phyloP scores from a whole-genome alignment of 1,139 yeast species.

The Yamadazyma triangularis region DNA sequence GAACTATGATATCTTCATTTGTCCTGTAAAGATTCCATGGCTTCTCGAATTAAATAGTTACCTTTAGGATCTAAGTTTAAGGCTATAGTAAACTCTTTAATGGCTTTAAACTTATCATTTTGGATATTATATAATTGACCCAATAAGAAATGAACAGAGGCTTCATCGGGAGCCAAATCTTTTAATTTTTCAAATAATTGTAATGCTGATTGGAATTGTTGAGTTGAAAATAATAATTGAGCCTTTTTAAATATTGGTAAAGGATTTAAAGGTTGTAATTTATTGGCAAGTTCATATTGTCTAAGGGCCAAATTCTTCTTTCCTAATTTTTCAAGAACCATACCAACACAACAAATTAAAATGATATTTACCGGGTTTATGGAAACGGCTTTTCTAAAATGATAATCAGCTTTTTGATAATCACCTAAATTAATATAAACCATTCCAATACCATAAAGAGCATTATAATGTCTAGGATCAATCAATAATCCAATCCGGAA shows the following conservation, averaged over 20 bases:
- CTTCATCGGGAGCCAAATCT: constrained; percentile 87
- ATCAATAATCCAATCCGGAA: constrained; percentile 75
- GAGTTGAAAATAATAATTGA: constrained; percentile 69
- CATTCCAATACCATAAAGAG: constrained; percentile 95
- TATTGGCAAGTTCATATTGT: constrained; percentile 80
- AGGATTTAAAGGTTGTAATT: constrained; percentile 81
- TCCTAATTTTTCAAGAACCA: constrained; percentile 79
- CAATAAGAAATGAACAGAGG: constrained; percentile 82
- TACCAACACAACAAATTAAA: constrained; percentile 88
- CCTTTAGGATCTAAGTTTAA: constrained; percentile 93
- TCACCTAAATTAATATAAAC: constrained; percentile 86
- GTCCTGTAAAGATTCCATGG: constrained; percentile 54
- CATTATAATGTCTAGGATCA: constrained; percentile 87
- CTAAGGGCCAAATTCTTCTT: constrained; percentile 68
- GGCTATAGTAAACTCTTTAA: constrained; percentile 84
- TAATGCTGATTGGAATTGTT: constrained; percentile 67
- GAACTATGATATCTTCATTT: too few relatives aligned
- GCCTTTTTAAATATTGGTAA: constrained; percentile 89
- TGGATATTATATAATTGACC: constrained; percentile 84
- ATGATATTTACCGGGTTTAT: constrained; percentile 91
- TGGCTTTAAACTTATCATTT: constrained; percentile 72
- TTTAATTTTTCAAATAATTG: constrained; percentile 68
- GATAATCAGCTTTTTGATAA: constrained; percentile 76
- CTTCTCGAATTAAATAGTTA: constrained; percentile 79
- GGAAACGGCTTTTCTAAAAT: constrained; percentile 80